Evolutionary conservation across 305 asterid genomes (phyloP), one percentile per base, ranked within the genome.

Genomic region (Fraxinus albicans): DNA sequence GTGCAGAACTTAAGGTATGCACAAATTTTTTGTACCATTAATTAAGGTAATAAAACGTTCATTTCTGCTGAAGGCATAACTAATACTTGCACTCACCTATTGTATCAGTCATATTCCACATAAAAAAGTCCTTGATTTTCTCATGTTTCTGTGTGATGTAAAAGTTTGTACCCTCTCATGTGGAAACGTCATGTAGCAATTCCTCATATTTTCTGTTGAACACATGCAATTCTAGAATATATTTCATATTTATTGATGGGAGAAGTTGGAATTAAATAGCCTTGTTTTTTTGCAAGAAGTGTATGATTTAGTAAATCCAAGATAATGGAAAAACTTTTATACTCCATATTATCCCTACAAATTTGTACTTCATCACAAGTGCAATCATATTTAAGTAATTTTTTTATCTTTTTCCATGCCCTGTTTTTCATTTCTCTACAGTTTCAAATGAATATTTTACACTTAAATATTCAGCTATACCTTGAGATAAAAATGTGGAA

Each of bases 1-100:
- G 99, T 55, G 99, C 98, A 27, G 98, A 94, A 85, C 91, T 95
- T 8, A 93, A 95, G 97, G 99, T 94, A 85, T 33, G 88, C 77
- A 31, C 0, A 9, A 23, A 8, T 19, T 27, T 79, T 81, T 13
- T 73, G 7, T 7, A 10, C 31, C 2, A 58, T 34, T 19, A 63
- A 65, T 60, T 35, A 55, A 78, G 77, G 58, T 19, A 42, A 33
- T 60, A 21, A 27, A 38, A 27, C 63, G 17, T 79, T 38, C 6
- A 25, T 19, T 60, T 55, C 8, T 73, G 25, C 8, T 25, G 63
- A 55, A 72, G n/a, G 36, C 35, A 31, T 44, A 65, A 65, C 10
- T 27, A 17, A 27, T 27, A 9, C 73, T 65, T 65, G 35, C 73
- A 8, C 35, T 3, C 34, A 23, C 73, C 34, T 23, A 65, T 65